Evolutionary conservation across 73 alveolate genomes (phyloP).

Genomic region (Symbiodinium natans): DNA sequence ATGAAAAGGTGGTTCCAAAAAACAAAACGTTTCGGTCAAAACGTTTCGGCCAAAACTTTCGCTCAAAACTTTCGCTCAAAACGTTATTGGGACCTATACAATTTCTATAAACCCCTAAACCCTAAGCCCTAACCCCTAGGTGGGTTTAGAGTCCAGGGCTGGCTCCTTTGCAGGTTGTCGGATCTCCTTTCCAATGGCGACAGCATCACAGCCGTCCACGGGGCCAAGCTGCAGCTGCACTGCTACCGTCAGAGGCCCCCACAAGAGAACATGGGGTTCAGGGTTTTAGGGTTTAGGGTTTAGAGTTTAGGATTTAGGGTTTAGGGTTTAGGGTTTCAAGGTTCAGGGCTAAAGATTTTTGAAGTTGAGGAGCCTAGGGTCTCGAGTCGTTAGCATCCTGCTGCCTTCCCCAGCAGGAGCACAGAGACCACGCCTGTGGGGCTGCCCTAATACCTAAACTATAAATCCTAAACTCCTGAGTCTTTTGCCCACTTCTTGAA

Average conservation of each 20-base stretch:
- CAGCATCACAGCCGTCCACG: not conserved
- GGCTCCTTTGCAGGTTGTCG: not conserved
- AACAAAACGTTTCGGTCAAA: too few species aligned
- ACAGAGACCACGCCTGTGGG: too few species aligned
- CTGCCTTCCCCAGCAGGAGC: too few species aligned
- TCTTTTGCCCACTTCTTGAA: too few species aligned
- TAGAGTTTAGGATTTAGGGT: too few species aligned
- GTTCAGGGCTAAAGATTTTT: not conserved
- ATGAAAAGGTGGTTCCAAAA: too few species aligned
- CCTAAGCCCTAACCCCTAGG: not conserved
- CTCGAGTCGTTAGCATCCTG: too few species aligned
- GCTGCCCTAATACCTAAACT: too few species aligned
- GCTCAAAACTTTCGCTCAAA: not conserved
- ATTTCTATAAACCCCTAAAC: not conserved
- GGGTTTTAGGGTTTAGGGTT: too few species aligned
- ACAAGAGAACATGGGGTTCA: not conserved
- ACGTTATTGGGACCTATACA: too few species aligned
- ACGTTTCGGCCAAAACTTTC: not conserved
- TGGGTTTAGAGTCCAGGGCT: not conserved
- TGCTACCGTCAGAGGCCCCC: not conserved
- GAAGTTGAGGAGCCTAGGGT: not conserved
- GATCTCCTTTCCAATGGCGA: not conserved
- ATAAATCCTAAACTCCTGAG: too few species aligned
- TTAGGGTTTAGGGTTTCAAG: not conserved
- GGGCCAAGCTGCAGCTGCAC: not conserved